Evolutionary conservation across 345 rosid species (phyloP), one percentile per base, ranked within the genome.

Genomic region (Firmiana major): DNA sequence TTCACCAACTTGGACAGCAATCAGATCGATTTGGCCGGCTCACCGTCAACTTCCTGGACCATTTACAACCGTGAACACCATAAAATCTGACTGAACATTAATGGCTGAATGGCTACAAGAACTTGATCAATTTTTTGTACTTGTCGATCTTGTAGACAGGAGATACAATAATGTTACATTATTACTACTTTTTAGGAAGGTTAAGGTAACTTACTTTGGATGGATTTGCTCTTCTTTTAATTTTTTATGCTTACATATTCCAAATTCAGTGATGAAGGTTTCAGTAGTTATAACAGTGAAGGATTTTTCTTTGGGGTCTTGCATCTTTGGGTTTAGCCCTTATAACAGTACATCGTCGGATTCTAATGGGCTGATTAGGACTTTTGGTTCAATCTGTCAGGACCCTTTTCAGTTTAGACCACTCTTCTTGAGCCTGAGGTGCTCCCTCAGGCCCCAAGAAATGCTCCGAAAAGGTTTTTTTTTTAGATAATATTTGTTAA

Each of bases 91-190:
- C 74, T 49, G 60, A 54, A 36, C 74, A 34, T 67, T 58, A 79
- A 62, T 53, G 79, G 63, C 49, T 72, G 64, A 72, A 48, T 75
- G 64, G 72, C 24, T 60, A 49, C 72, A 67, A 75, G 5, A 62
- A 71, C 77, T 46, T 36, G 8, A 67, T n/a, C 59, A 68, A 19
- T 13, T 62, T 55, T 34, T 57, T 66, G 64, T 74, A 79, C 5
- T 24, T 68, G 40, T 77, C 75, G 68, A 74, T 59, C 63, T 53
- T 54, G 49, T 10, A 13, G 74, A 13, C 59, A 26, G 74, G 57
- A 31, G 43, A 59, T 46, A 49, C 40, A 42, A 42, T 76, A 21
- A 42, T 21, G 38, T 40, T 65, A 53, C 16, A 26, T 63, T 63
- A 9, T 24, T 60, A 75, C 38, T 42, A 31, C 59, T 68, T 75